Conservation (phyloP, 345 rosid species). For the Dipteronia sinensis region DNA sequence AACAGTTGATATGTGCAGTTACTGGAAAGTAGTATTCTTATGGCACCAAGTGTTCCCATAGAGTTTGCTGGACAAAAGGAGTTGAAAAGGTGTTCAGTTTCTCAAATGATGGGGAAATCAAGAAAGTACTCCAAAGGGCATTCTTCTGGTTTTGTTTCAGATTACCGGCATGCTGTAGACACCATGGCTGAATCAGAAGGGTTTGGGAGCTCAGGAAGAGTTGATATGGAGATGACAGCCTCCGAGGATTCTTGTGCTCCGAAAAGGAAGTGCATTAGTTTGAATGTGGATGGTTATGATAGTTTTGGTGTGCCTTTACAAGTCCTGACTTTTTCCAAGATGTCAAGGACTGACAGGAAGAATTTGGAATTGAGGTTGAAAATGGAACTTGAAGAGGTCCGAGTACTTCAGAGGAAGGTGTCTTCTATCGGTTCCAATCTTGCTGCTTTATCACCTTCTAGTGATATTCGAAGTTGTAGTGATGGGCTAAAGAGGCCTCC, state of each 20-base stretch:
- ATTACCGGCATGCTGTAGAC: slow-evolving; percentile 58
- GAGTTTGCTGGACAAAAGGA: slow-evolving; percentile 58
- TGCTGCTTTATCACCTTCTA: slow-evolving; percentile 48
- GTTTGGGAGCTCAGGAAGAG: slow-evolving; percentile 62
- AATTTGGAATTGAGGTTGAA: slow-evolving; percentile 53
- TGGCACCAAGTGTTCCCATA: slow-evolving; percentile 68
- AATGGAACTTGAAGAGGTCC: slow-evolving; percentile 77
- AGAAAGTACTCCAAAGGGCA: slow-evolving; percentile 63
- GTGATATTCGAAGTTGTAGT: slow-evolving; percentile 64
- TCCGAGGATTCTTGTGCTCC: slow-evolving; percentile 61
- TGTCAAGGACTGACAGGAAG: slow-evolving; percentile 64
- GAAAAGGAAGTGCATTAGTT: slow-evolving; percentile 60
- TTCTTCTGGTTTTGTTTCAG: slow-evolving; percentile 64
- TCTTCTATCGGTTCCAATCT: slow-evolving; percentile 43
- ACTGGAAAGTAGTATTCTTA: slow-evolving; percentile 45
- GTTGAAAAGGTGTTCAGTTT: slow-evolving; percentile 33
- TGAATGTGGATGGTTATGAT: slow-evolving; percentile 46
- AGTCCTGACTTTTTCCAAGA: slow-evolving; percentile 57
- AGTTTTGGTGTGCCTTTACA: slow-evolving; percentile 52
- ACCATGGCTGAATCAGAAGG: slow-evolving; percentile 75
- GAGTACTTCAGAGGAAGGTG: slow-evolving; percentile 56
- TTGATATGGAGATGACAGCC: slow-evolving; percentile 52
- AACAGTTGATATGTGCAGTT: slow-evolving; percentile 55
- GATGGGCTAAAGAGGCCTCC: slow-evolving; percentile 64
- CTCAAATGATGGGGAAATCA: slow-evolving; percentile 69